Evolutionary conservation across 192 early-diverging fungal genomes (phyloP), one percentile per base, ranked within the genome.

Genomic region (Rhizophagus prolifer): DNA sequence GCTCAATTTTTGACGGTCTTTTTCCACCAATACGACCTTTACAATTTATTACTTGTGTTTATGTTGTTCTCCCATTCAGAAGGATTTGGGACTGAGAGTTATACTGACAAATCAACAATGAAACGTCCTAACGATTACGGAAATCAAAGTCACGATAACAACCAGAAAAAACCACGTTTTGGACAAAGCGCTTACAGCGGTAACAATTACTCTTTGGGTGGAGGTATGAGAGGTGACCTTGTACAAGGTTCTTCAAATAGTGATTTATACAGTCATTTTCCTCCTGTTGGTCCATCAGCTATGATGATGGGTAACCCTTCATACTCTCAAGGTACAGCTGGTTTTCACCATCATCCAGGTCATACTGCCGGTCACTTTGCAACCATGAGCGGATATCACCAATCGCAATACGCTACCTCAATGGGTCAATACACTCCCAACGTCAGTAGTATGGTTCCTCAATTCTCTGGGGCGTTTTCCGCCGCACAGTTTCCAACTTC

Each of bases 51-150:
- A 30, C 30, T 64, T 64, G 30, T 64, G 62, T 67, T 67, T 67
- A 67, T 67, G 65, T 28, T 67, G 65, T 67, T 38, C 21, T 67
- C 65, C 34, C 28, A 36, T 36, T 67, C 65, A 7, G 30, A 67
- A 31, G 65, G 36, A 67, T 34, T 10, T 36, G 34, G 65, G 30
- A 67, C 65, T 67, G 30, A 67, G 30, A 67, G 65, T 67, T 67
- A 67, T 38, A 67, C 30, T 44, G 25, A 9, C 31, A 58, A 70
- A 47, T 65, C 41, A 71, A 44, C 41, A 68, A 89, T 89, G 88
- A 89, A 88, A 83, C 84, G 88, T 79, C 86, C 84, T 73, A 89
- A 83, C 82, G 88, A 89, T 74, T 89, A 87, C 80, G 85, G 75
- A 60, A 69, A 80, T 67, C 86, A 85, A 65, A 82, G 79, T 28